These are phyloP conservation scores for Roridomyces roridus DNA, from an alignment of 768 basidiomycete species.

Conservation along the genomic window DNA sequence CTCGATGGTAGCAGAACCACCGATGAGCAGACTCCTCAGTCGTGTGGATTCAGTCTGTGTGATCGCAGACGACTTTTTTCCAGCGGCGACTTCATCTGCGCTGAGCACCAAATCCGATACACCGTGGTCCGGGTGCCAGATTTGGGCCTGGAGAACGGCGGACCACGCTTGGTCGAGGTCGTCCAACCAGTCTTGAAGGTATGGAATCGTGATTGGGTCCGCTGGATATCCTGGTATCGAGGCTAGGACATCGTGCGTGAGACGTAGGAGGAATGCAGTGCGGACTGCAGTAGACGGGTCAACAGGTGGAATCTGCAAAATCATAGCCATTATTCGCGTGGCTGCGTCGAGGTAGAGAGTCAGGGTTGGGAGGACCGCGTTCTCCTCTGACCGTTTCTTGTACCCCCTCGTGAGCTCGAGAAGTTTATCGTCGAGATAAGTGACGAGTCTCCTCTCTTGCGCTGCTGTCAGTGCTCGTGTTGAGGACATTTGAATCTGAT, in stretches of 20 bases:
- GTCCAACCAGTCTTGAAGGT: constrained; percentile 70
- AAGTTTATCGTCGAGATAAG: constrained; percentile 70
- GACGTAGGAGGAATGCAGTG: constrained; percentile 68
- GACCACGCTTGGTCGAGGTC: constrained; percentile 81
- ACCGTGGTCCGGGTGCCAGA: constrained; percentile 65
- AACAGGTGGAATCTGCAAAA: constrained; percentile 78
- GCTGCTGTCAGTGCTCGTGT: constrained; percentile 48
- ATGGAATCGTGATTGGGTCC: constrained; percentile 47
- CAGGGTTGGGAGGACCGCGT: constrained; percentile 62
- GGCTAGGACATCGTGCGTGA: constrained; percentile 70
- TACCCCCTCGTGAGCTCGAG: constrained; percentile 69
- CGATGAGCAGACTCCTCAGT: constrained; percentile 69
- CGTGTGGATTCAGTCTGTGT: constrained; percentile 77
- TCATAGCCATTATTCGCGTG: constrained; percentile 61
- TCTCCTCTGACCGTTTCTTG: constrained; percentile 74
- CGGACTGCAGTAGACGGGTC: constrained; percentile 74
- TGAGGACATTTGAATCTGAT: background rate
- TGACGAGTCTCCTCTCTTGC: constrained; percentile 71
- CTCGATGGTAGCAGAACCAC: constrained; percentile 64
- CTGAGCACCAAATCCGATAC: constrained; percentile 48
- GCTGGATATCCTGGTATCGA: constrained; percentile 68
- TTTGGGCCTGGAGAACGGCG: constrained; percentile 64
- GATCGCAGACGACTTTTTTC: constrained; percentile 51
- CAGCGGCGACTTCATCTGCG: constrained; percentile 37
- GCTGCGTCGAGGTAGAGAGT: constrained; percentile 63